Base-by-base conservation (phyloP, 768 basidiomycete species). In the Serendipita vermifera region DNA sequence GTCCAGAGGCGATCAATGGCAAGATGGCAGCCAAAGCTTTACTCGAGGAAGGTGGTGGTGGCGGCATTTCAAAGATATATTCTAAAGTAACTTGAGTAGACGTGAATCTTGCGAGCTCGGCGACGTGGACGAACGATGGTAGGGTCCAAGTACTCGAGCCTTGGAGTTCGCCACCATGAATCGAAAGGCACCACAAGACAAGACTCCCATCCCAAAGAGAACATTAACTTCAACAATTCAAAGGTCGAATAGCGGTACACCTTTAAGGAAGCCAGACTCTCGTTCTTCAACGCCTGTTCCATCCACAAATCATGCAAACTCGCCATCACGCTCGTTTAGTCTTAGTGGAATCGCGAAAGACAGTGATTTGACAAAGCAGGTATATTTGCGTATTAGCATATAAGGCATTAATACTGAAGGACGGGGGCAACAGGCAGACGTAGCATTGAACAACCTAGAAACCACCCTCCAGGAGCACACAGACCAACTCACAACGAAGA, bases 11-110 rank as follows among this genome's bases (percentile, higher is more conserved):
- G 53, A 92, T 83, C 48, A 83, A 77, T 9, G 81, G 88, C 57
- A 85, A 71, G 61, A 86, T 88, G 7, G 85, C 85, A 59, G 78
- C 79, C 11, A 90, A 72, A 41, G 87, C 87, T 58, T 78, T 75
- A 29, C 81, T 69, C 32, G 82, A 82, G 15, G 81, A 71, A 4
- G 64, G 56, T 3, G 58, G 35, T 39, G 59, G 60, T 20, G 60
- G 60, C 56, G 59, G 59, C 22, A 17, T 40, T 40, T 29, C 31
- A n/a, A n/a, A n/a, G n/a, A n/a, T n/a, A n/a, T n/a, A n/a, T n/a
- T n/a, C n/a, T n/a, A n/a, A n/a, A n/a, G n/a, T n/a, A n/a, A n/a
- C n/a, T n/a, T n/a, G n/a, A n/a, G n/a, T n/a, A n/a, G n/a, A n/a
- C n/a, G n/a, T n/a, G n/a, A n/a, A n/a, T n/a, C n/a, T n/a, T n/a